Conservation (phyloP, 768 basidiomycete genomes). For the Chalciporus pseudorubinellus region DNA sequence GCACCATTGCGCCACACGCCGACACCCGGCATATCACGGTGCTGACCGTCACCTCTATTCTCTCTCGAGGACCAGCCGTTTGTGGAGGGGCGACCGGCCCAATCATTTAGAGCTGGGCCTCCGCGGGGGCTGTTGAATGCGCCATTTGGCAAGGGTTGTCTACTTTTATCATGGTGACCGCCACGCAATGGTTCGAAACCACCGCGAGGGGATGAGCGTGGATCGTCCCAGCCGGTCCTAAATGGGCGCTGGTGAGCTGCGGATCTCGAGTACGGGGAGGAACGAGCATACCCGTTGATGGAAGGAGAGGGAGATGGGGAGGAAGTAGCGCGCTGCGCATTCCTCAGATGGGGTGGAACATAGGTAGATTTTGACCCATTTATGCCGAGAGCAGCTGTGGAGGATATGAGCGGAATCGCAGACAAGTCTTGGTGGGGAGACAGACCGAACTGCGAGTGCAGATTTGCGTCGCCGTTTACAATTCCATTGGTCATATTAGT, state of each 20-base stretch:
- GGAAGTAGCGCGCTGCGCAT: conserved; percentile 80
- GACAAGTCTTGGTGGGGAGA: conserved; percentile 7
- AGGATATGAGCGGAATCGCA: conserved; percentile 2
- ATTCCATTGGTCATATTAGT: conserved; percentile 89
- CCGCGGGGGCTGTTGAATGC: conserved; percentile 36
- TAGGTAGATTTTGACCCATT: conserved; percentile 71
- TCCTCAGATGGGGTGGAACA: conserved; percentile 87
- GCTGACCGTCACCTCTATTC: conserved; percentile 34
- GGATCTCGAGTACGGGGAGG: conserved; percentile 12
- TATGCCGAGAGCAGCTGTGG: conserved; percentile 71
- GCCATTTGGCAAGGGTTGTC: conserved; percentile 37
- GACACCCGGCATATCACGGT: conserved; percentile 46
- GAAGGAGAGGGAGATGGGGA: conserved; percentile 35
- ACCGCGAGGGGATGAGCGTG: conserved; percentile 64
- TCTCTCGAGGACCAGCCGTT: conserved; percentile 40
- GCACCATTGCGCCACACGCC: conserved; percentile 89
- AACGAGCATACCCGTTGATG: conserved; percentile 50
- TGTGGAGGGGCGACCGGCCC: conserved; percentile 39
- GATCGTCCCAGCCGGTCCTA: conserved; percentile 75
- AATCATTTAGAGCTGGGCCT: conserved; percentile 33
- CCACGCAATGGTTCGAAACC: conserved; percentile 43
- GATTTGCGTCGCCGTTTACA: conserved; percentile 71
- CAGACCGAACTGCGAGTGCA: conserved; percentile 76
- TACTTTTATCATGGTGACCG: conserved; percentile 36
- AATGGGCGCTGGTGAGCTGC: conserved; percentile 19